These are phyloP conservation scores for Diversispora eburnea DNA, from an alignment of 192 early-diverging fungal species.

Conservation along the genomic window DNA sequence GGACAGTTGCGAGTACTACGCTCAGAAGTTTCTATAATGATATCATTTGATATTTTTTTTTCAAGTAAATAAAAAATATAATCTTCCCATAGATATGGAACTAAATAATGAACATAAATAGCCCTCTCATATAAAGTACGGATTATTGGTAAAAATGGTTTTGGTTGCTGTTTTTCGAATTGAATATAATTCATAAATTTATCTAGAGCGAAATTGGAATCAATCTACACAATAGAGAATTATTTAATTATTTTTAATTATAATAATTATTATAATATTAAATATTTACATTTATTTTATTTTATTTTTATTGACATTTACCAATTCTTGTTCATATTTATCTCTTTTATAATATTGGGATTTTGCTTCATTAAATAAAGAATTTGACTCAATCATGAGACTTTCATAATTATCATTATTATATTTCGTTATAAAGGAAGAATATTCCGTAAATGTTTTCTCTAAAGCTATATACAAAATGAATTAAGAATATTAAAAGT, in stretches of 20 bases:
- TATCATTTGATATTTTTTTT: constrained; percentile 10
- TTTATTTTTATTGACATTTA: constrained; percentile 18
- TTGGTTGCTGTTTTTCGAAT: constrained; percentile 29
- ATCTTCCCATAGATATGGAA: constrained; percentile 60
- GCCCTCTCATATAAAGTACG: constrained; percentile 66
- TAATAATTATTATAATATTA: neutral
- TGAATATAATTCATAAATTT: constrained; percentile 57
- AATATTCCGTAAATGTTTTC: constrained; percentile 60
- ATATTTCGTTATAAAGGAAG: constrained; percentile 57
- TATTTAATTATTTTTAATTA: constrained; percentile 1
- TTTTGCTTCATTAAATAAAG: constrained; percentile 42
- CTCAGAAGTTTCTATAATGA: constrained; percentile 35
- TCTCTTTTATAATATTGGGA: constrained; percentile 42
- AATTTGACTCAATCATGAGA: constrained; percentile 47
- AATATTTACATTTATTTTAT: neutral
- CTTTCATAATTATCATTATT: constrained; percentile 54
- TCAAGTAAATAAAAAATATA: constrained; percentile 60
- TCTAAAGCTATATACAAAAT: constrained; percentile 44
- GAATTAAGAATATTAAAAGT: constrained; percentile 22
- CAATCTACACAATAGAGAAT: constrained; percentile 7
- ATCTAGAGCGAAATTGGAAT: constrained; percentile 34
- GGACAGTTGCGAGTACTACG: constrained; percentile 68
- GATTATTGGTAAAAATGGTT: constrained; percentile 32
- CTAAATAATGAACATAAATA: constrained; percentile 55
- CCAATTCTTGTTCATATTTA: constrained; percentile 52